These are phyloP conservation scores for Fusarium sp. DNA, from an alignment of 2,329 filamentous ascomycete genomes.

Conservation along the genomic window DNA sequence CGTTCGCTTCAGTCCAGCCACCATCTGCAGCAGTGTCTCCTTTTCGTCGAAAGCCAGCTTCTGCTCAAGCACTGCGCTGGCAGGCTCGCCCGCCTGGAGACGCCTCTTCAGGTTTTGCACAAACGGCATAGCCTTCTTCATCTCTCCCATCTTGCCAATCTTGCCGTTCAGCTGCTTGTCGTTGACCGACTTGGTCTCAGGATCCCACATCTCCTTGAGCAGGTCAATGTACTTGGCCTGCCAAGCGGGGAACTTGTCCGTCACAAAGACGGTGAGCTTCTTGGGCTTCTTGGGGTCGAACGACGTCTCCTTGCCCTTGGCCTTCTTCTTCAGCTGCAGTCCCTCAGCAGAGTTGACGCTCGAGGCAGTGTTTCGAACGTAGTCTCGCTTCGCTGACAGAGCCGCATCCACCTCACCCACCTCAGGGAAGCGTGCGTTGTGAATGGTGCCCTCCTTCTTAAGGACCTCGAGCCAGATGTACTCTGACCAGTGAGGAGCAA, in stretches of 20 bases:
- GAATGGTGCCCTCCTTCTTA: slow-evolving; percentile 79
- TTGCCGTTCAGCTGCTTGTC: slow-evolving; percentile 84
- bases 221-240: slow-evolving; percentile 91
- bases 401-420: slow-evolving; percentile 73
- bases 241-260: slow-evolving; percentile 86
- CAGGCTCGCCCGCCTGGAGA: slow-evolving; percentile 76
- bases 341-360: slow-evolving; percentile 87
- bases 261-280: slow-evolving; percentile 87
- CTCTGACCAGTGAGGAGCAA: slow-evolving; percentile 94
- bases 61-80: slow-evolving; percentile 79
- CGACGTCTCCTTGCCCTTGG: slow-evolving; percentile 86
- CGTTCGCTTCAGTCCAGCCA: slow-evolving; percentile 81
- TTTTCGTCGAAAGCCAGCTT: slow-evolving; percentile 91
- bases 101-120: slow-evolving; percentile 88
- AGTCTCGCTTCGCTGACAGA: slow-evolving; percentile 83
- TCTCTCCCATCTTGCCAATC: slow-evolving; percentile 86
- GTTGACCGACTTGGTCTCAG: slow-evolving; percentile 71
- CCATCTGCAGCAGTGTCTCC: slow-evolving; percentile 80
- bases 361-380: slow-evolving; percentile 80
- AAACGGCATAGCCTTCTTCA: slow-evolving; percentile 99
- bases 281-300: slow-evolving; percentile 95
- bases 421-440: slow-evolving; percentile 71
- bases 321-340: slow-evolving; percentile 85
- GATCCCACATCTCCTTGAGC: slow-evolving; percentile 77
- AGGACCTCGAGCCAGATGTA: slow-evolving; percentile 95